phyloP scores from a whole-genome alignment of 1,284 basidiomycete genomes.

The Mixia osmundae region DNA sequence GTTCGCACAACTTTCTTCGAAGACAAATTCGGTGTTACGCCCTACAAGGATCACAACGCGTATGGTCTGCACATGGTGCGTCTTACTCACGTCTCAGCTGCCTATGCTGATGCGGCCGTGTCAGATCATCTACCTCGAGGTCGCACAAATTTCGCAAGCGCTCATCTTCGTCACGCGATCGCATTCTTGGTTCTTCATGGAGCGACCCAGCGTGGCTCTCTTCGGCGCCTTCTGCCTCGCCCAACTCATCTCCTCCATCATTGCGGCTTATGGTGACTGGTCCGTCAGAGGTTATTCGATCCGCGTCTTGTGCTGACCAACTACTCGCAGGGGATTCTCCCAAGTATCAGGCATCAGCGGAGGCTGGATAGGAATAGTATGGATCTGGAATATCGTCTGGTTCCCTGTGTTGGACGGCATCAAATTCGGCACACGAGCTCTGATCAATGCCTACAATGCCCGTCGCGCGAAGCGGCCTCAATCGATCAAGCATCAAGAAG shows the following conservation, averaged over 20 bases:
- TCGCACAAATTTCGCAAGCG: constrained; percentile 94
- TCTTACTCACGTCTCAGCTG: neutral
- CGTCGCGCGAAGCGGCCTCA: constrained; percentile 28
- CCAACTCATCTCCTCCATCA: constrained; percentile 82
- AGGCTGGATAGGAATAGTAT: constrained; percentile 89
- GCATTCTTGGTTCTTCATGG: constrained; percentile 95
- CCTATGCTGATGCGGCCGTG: neutral
- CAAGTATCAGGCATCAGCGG: constrained; percentile 48
- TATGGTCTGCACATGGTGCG: constrained; percentile 28
- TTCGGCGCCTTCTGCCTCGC: constrained; percentile 76
- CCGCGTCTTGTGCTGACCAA: constrained; percentile 11
- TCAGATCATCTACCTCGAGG: constrained; percentile 33
- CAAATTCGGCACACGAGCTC: constrained; percentile 84
- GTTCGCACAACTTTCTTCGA: constrained; percentile 76
- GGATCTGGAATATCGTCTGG: too few species aligned
- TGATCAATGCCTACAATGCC: constrained; percentile 57
- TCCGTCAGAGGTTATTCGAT: too few species aligned
- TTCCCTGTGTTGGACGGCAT: constrained; percentile 85
- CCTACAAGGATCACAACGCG: constrained; percentile 25
- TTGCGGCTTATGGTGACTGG: constrained; percentile 78
- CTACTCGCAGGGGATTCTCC: constrained; percentile 31
- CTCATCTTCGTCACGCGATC: constrained; percentile 92
- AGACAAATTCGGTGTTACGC: constrained; percentile 50
- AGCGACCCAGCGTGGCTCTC: constrained; percentile 73
- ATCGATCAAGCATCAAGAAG: too few species aligned